Base-by-base conservation (phyloP, 1,284 basidiomycete species). In the Chalciporus sp. region DNA sequence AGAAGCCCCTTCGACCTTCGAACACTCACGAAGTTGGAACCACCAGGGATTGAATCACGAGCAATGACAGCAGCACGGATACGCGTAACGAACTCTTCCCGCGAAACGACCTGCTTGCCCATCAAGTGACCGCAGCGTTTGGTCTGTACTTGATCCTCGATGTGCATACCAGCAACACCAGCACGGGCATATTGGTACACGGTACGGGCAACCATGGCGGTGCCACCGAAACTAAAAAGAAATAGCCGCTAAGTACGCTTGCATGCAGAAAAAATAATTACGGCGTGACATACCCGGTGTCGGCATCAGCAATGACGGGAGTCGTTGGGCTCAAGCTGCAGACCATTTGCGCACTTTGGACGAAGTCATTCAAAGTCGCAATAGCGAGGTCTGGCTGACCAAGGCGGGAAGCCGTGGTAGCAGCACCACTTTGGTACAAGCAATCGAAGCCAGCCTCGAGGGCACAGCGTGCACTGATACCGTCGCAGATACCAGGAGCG, bases 121-220 rank as follows among this genome's bases (percentile, higher is more conserved):
- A 88, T 78, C 37, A 92, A 73, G 67, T 92, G 90, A 1, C 90
- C 90, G 62, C 90, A 92, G 52, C 90, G 84, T 70, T 92, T 92
- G 7, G 87, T 89, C 66, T 90, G 84, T 3, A 91, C 88, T 70
- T 92, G 90, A 66, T 92, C 90, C 68, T 92, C 90, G 44, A 92
- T 90, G 69, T 92, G 90, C 61, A 90, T 73, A 0, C 76, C 90
- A 6, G 90, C 90, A 31, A 92, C 83, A 23, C 90, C 90, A 1
- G 86, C 83, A 40, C 80, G 78, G 19, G 76, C 80, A 61, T 92
- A 92, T 65, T 88, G 80, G 20, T 75, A 81, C 11, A 92, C 86
- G 2, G 89, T 92, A 40, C 90, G 84, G 20, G 86, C 86, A 39
- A 92, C 84, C 76, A 86, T 91, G 2, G 82, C 82, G 4, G 90